Conservation (phyloP, 2,329 filamentous ascomycete species). For the Colletotrichum simmondsii region DNA sequence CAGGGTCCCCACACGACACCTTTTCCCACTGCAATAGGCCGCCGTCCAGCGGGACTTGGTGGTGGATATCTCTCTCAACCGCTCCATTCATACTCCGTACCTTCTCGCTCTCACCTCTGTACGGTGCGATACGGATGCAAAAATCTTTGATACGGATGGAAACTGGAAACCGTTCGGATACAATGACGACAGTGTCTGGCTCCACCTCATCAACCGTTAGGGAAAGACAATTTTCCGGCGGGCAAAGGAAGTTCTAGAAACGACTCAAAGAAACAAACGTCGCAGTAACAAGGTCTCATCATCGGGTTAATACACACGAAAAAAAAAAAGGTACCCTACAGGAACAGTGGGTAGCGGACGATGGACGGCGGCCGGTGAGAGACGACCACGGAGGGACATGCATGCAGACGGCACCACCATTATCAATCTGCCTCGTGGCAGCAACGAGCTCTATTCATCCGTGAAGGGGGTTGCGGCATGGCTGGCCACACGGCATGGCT, state of each 20-base stretch:
- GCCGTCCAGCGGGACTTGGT: slow-evolving; percentile 1
- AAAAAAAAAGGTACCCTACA: neutral
- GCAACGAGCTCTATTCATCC: neutral
- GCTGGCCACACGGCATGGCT: neutral
- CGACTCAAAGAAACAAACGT: neutral
- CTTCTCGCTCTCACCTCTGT: too few relatives aligned
- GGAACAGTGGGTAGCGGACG: neutral
- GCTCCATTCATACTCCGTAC: neutral
- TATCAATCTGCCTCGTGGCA: neutral
- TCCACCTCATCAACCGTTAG: neutral
- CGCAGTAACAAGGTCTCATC: neutral
- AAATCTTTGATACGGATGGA: too few relatives aligned
- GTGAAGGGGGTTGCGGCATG: neutral
- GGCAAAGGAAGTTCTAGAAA: neutral
- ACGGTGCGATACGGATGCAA: too few relatives aligned
- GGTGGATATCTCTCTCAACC: neutral
- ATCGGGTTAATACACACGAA: too few relatives aligned
- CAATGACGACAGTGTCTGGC: too few relatives aligned
- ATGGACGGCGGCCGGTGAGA: neutral
- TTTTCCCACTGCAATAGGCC: slow-evolving; percentile 19
- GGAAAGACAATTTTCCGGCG: neutral
- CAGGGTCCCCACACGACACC: neutral
- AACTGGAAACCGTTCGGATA: neutral
- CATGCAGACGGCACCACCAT: neutral
- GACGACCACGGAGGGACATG: neutral